Evolutionary conservation across 2,329 filamentous ascomycete genomes (phyloP).

Genomic region (Metarhizium humberi): DNA sequence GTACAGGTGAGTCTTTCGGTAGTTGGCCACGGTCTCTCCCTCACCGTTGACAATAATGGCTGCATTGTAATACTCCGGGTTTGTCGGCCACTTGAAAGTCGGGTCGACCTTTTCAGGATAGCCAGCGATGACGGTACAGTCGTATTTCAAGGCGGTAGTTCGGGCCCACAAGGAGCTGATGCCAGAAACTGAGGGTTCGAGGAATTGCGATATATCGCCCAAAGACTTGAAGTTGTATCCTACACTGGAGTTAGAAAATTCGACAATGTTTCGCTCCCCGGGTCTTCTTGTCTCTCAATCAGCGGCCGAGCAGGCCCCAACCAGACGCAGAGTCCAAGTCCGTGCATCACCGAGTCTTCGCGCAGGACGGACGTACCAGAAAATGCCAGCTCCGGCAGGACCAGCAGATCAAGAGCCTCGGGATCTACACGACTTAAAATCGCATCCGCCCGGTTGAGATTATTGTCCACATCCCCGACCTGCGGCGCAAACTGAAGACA

Average conservation of each 20-base stretch:
- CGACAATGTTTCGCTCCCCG: neutral
- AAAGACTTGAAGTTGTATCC: slow-evolving; percentile 73
- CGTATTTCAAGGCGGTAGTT: slow-evolving; percentile 53
- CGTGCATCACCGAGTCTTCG: neutral
- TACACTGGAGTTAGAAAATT: slow-evolving; percentile 14
- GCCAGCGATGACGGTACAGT: slow-evolving; percentile 60
- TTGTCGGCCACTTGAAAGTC: slow-evolving; percentile 36
- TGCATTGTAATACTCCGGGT: slow-evolving; percentile 46
- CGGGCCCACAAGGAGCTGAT: slow-evolving; percentile 64
- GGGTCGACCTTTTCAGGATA: slow-evolving; percentile 63
- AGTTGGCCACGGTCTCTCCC: slow-evolving; percentile 52
- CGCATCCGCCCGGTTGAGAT: slow-evolving; percentile 57
- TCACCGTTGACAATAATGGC: slow-evolving; percentile 45
- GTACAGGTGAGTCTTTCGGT: slow-evolving; percentile 51
- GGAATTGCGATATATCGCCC: slow-evolving; percentile 55
- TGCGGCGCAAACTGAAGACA: slow-evolving; percentile 65
- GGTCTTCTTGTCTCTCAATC: neutral
- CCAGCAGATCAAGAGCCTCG: slow-evolving; percentile 56
- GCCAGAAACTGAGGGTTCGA: slow-evolving; percentile 58
- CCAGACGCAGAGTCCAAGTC: neutral
- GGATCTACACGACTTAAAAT: slow-evolving; percentile 46
- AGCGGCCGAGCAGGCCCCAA: neutral
- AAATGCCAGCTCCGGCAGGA: slow-evolving; percentile 71
- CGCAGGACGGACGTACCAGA: slow-evolving; percentile 38
- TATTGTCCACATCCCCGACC: slow-evolving; percentile 61